Evolutionary conservation across 129 eudicot genomes (phyloP), one percentile per base, ranked within the genome.

Genomic region (Pulicaria dysenterica): DNA sequence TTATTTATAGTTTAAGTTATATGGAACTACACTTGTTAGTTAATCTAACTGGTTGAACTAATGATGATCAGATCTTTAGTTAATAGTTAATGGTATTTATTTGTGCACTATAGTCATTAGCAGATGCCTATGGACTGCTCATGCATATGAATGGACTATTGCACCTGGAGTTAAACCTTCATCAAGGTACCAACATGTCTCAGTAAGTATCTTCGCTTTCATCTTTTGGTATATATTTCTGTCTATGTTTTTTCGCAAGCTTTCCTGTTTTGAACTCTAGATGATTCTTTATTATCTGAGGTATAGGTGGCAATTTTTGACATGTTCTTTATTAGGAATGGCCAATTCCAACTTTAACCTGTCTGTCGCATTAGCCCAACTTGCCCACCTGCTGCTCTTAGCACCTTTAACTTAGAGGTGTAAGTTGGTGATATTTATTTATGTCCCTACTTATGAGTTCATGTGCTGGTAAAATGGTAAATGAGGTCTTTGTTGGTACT

Each of bases 111-210:
- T 88, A 93, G 99, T 97, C 99, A 8, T 72, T 90, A 75, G 93
- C 89, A 42, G 99, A 94, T 86, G 99, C 99, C 56, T 94, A 90
- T 88, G 99, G 99, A 77, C 76, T 94, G 69, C 97, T 90, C 66
- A 90, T 90, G 97, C 99, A 94, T 88, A 85, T 97, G 97, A 94
- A 72, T 94, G 99, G 99, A 94, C 99, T 77, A 97, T 94, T 84
- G 99, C 99, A 65, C 99, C 99, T 66, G 97, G 97, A 54, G 91
- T 94, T 14, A 85, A 97, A 40, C 99, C 99, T 67, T 94, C 99
- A 5, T 84, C 96, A 50, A 90, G 99, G 73, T 94, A 94, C 83
- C 96, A 90, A 77, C 99, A 94, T 83, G 97, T 96, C 64, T 87
- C 96, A 75, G 99, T 90, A 84, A 86, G 96, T 82, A 59, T 59